These are phyloP conservation scores for Gossypium lobatum DNA, from an alignment of 441 rosid species.

Conservation along the genomic window DNA sequence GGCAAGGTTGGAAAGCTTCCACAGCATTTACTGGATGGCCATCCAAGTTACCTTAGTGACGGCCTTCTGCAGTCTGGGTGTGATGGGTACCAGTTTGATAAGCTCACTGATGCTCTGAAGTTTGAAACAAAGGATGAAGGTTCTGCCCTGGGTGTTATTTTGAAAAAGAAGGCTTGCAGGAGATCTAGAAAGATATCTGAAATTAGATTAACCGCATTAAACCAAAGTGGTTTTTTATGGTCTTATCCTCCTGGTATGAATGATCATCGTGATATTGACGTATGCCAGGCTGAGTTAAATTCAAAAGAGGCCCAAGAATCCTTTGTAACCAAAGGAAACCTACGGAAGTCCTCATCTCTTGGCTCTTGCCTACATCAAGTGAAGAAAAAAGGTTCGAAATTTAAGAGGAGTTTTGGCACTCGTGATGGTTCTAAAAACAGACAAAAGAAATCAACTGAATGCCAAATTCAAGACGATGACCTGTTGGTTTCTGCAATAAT, in stretches of 20 bases:
- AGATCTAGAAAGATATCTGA: slow-evolving; percentile 72
- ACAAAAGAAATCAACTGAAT: slow-evolving; percentile 38
- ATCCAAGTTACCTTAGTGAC: slow-evolving; percentile 2
- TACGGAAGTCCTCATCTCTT: slow-evolving; percentile 19
- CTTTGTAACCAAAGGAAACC: slow-evolving; percentile 19
- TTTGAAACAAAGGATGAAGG: slow-evolving; percentile 26
- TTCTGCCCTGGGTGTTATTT: slow-evolving; percentile 18
- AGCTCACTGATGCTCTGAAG: slow-evolving; percentile 31
- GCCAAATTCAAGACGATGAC: slow-evolving; percentile 62
- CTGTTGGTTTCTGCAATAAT: slow-evolving; percentile 53
- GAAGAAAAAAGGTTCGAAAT: slow-evolving; percentile 28
- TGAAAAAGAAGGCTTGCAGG: slow-evolving; percentile 50
- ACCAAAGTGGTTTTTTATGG: slow-evolving; percentile 29
- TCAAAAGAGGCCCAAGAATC: slow-evolving; percentile 27
- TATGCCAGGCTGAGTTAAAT: slow-evolving; percentile 23
- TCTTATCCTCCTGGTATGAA: slow-evolving; percentile 18
- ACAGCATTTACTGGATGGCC: slow-evolving; percentile 4
- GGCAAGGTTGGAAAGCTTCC: slow-evolving; percentile 14
- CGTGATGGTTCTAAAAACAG: slow-evolving; percentile 31
- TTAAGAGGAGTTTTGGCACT: slow-evolving; percentile 29
- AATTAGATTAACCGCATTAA: slow-evolving; percentile 34
- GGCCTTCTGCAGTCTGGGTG: slow-evolving; percentile 26
- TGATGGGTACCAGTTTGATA: slow-evolving; percentile 31
- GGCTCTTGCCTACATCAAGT: slow-evolving; percentile 22
- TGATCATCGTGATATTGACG: slow-evolving; percentile 25